Base-by-base conservation (phyloP, 2,329 filamentous ascomycete genomes). In the Thermothelomyces thermophilus region DNA sequence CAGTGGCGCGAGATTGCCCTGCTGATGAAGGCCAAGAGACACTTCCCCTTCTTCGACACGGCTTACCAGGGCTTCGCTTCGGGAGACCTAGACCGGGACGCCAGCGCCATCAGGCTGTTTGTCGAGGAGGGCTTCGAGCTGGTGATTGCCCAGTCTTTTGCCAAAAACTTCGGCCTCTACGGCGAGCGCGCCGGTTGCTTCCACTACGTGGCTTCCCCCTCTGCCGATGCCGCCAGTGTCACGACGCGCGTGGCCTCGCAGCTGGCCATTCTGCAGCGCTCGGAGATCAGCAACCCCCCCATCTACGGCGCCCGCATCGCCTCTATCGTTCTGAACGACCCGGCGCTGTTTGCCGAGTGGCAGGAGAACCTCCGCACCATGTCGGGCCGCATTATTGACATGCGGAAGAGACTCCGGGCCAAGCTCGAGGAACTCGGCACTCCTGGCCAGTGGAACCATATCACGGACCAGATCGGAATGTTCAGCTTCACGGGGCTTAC, bases 391-490 rank as follows among this genome's bases (percentile, higher is more conserved):
- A 98, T 98, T 73, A 91, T 87, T 58, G 79, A 81, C 64, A 98
- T 97, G 93, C 84, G 93, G 56, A 82, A 81, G 63, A 81, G 79
- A 3, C 73, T 98, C 60, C 80, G 88, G 44, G 71, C 73, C 49
- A 88, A 90, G 69, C 80, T 98, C 10, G 91, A 97, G 71, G 81
- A 83, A 63, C 78, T 91, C 52, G 82, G 80, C 26, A 96, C 93
- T 0, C 91, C 91, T 0, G 91, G 91, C 28, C 86, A 80, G 13
- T 98, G 93, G 93, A 88, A 90, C 64, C 93, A 98, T 72, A 95
- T 98, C 67, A 96, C 90, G 14, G 87, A 94, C 63, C 93, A 98
- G 77, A 98, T 98, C 65, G 93, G 93, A 73, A 98, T 98, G 93
- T 98, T 98, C 73, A 91, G 85, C 68, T 98, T 95, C 68, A 94